Base-by-base conservation (phyloP, 306 rosid genomes). In the Cucurbita ficifolia region DNA sequence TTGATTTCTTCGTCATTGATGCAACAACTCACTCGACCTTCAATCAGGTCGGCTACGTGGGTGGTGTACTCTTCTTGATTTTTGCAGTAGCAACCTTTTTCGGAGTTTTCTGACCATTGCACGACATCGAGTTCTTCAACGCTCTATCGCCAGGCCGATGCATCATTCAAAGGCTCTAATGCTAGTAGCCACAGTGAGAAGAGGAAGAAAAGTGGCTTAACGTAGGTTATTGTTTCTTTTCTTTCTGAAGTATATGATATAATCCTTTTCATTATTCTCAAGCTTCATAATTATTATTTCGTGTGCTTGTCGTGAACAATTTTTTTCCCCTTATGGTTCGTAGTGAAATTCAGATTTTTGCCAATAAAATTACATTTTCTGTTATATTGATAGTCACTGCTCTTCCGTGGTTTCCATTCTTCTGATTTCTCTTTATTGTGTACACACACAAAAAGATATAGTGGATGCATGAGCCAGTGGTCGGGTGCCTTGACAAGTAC, bases 21-120 rank as follows among this genome's bases (percentile, higher is more conserved):
- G 60, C n/a, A 4, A 2, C 12, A 59, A 61, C 60, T 81, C 61
- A 18, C 65, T 73, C 65, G 65, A 46, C 83, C 61, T 72, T 83
- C 59, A 62, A 50, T 84, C 92, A 95, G 96, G 99, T 95, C 76
- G 97, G 99, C 77, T 89, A 88, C 76, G 61, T 89, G 84, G 97
- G 97, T 38, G 99, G 99, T 78, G 87, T 78, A 59, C 81, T 95
- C 71, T 91, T 95, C 80, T 83, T 95, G 82, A 70, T 88, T 72
- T 95, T 95, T 78, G 91, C 97, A 6, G 80, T 84, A 64, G 99
- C 99, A 80, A 95, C 96, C 56, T 83, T 91, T 79, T 85, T 89
- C 46, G 96, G 96, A 56, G 87, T 86, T 67, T 95, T 95, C 84
- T 95, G 82, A 85, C 16, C 8, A 69, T 69, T 5, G 42, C 8